These are phyloP conservation scores for Yamadazyma membranifaciens DNA, from an alignment of 1,139 yeast species.

Conservation along the genomic window DNA sequence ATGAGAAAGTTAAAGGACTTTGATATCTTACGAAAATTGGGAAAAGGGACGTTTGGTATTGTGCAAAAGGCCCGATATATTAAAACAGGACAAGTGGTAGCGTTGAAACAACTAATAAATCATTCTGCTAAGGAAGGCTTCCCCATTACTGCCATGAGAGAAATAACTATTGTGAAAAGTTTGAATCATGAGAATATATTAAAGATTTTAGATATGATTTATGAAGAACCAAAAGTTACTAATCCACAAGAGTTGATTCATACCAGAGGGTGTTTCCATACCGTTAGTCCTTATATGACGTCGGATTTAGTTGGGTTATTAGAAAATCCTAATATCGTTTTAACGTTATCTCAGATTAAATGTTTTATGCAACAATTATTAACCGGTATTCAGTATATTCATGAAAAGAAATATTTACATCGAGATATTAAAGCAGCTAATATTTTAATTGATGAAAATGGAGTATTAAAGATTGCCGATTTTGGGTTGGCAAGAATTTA, in stretches of 20 bases:
- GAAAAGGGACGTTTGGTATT: slow-evolving; percentile 51
- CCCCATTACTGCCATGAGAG: slow-evolving; percentile 94
- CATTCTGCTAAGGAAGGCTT: slow-evolving; percentile 89
- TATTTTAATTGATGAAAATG: slow-evolving; percentile 72
- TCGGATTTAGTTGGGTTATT: slow-evolving; percentile 92
- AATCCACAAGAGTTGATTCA: slow-evolving; percentile 32
- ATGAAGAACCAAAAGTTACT: slow-evolving; percentile 52
- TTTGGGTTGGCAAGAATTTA: slow-evolving; percentile 88
- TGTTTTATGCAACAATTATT: slow-evolving; percentile 80
- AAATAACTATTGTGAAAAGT: slow-evolving; percentile 77
- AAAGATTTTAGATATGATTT: slow-evolving; percentile 78
- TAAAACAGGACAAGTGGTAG: slow-evolving; percentile 35
- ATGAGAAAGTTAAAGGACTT: slow-evolving; percentile 35
- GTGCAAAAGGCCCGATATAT: slow-evolving; percentile 42
- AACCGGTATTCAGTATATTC: slow-evolving; percentile 79
- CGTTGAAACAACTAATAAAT: slow-evolving; percentile 74
- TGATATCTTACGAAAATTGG: slow-evolving; percentile 38
- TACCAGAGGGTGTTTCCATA: slow-evolving; percentile 62
- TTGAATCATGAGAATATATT: slow-evolving; percentile 71
- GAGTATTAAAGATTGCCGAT: slow-evolving; percentile 83
- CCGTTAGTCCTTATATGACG: slow-evolving; percentile 92
- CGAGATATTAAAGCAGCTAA: slow-evolving; percentile 96
- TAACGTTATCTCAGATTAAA: slow-evolving; percentile 70
- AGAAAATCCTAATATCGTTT: slow-evolving; percentile 70
- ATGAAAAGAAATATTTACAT: slow-evolving; percentile 69